phyloP scores from a whole-genome alignment of 1,284 basidiomycete species.

The Apiotrichum sp. region DNA sequence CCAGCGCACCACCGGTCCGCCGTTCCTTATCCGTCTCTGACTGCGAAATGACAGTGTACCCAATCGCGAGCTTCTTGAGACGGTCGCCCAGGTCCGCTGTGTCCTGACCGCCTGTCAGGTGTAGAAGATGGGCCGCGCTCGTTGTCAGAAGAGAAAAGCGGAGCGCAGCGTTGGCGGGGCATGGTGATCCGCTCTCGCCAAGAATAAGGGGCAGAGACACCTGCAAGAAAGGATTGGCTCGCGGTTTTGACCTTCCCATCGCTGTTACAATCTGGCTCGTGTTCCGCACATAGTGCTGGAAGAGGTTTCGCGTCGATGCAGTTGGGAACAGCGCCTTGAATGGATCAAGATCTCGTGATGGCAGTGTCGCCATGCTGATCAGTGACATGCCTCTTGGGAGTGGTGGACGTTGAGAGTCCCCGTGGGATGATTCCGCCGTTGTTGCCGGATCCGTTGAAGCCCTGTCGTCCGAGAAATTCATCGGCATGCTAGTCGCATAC shows the following conservation, averaged over 20 bases:
- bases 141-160: slow-evolving; percentile 18
- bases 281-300: slow-evolving; percentile 15
- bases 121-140: slow-evolving; percentile 15
- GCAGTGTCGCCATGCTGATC: not conserved
- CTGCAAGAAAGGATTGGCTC: slow-evolving; percentile 13
- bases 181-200: slow-evolving; percentile 2
- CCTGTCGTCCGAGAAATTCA: too few species aligned
- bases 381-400: not conserved
- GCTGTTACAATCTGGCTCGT: slow-evolving; percentile 16
- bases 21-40: not conserved
- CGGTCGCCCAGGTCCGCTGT: slow-evolving; percentile 1
- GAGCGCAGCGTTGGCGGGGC: slow-evolving; percentile 10
- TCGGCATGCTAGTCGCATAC: too few species aligned
- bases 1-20: not conserved
- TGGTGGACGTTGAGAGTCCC: too few species aligned
- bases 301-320: slow-evolving; percentile 11
- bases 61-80: slow-evolving; percentile 3
- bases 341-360: slow-evolving; percentile 3
- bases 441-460: too few species aligned
- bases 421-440: too few species aligned
- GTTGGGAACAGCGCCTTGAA: slow-evolving; percentile 17
- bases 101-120: slow-evolving; percentile 3
- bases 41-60: slow-evolving; percentile 8
- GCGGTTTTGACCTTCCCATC: slow-evolving; percentile 6
- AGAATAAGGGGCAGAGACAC: slow-evolving; percentile 14